These are phyloP conservation scores for Zasmidium citrigriseum DNA, from an alignment of 2,329 filamentous ascomycete genomes.

Conservation along the genomic window DNA sequence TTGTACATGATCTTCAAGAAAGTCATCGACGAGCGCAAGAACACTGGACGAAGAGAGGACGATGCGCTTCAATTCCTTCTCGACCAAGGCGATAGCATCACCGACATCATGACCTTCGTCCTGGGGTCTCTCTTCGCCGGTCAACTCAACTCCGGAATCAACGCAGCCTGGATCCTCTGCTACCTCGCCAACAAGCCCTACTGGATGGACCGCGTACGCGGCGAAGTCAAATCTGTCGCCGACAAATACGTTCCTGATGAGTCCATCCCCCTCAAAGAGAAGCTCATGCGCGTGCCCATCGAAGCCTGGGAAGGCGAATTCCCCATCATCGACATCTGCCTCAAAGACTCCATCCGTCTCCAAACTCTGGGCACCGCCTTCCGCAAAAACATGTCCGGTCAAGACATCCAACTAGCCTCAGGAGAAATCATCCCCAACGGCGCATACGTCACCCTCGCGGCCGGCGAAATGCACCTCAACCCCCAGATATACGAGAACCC, in stretches of 20 bases:
- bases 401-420: constrained; percentile 46
- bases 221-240: constrained; percentile 51
- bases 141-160: constrained; percentile 59
- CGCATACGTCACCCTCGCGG: constrained; percentile 49
- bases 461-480: constrained; percentile 54
- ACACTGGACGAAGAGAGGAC: constrained; percentile 44
- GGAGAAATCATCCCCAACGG: constrained; percentile 54
- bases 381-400: constrained; percentile 53
- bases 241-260: constrained; percentile 42
- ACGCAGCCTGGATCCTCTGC: constrained; percentile 55
- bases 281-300: constrained; percentile 48
- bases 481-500: constrained; percentile 53
- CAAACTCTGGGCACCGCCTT: constrained; percentile 52
- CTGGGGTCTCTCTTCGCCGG: constrained; percentile 59
- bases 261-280: constrained; percentile 37
- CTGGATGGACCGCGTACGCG: constrained; percentile 48
- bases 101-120: constrained; percentile 46
- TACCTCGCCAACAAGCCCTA: constrained; percentile 50
- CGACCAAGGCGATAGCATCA: constrained; percentile 51
- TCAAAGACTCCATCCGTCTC: constrained; percentile 58
- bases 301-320: constrained; percentile 60
- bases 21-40: constrained; percentile 50
- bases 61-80: constrained; percentile 58
- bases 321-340: constrained; percentile 52
- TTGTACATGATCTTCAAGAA: constrained; percentile 53